Conservation (phyloP, 306 rosid species). For the Trifolium pratense region DNA sequence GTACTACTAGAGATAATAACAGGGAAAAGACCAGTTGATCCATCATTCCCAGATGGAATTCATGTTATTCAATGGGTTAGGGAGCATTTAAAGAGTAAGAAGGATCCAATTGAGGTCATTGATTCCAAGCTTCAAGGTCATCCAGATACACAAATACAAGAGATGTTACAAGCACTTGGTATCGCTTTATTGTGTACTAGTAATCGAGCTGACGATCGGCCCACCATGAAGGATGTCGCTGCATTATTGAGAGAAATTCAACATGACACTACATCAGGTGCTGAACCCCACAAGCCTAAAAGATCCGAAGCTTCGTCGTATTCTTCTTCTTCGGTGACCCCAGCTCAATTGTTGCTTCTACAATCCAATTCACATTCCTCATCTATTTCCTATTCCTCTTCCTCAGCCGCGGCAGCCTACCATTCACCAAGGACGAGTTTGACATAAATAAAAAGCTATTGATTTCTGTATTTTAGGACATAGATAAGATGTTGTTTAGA, state of each 20-base stretch:
- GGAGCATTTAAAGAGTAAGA: constrained; percentile 72
- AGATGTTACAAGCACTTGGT: constrained; percentile 84
- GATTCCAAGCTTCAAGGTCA: constrained; percentile 81
- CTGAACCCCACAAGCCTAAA: constrained; percentile 59
- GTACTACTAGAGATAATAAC: constrained; percentile 85
- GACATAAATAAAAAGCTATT: neutral
- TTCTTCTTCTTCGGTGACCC: constrained; percentile 62
- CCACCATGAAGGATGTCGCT: constrained; percentile 91
- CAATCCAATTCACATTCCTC: constrained; percentile 73
- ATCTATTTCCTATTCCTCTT: constrained; percentile 67
- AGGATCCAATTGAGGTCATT: constrained; percentile 68
- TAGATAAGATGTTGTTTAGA: constrained; percentile 34
- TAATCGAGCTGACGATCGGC: constrained; percentile 78
- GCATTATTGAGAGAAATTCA: constrained; percentile 76
- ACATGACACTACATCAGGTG: constrained; percentile 54
- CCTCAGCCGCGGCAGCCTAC: constrained; percentile 50
- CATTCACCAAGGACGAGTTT: constrained; percentile 43
- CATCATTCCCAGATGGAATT: constrained; percentile 66
- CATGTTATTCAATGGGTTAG: constrained; percentile 86
- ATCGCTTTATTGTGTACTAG: constrained; percentile 79
- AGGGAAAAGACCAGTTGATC: constrained; percentile 80
- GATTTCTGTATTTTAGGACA: constrained; percentile 4
- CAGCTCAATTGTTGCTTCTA: constrained; percentile 61
- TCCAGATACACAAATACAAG: constrained; percentile 76
- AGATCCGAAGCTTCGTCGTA: constrained; percentile 48